Conservation (phyloP, 768 basidiomycete species). For the Ephemerocybe angulata region DNA sequence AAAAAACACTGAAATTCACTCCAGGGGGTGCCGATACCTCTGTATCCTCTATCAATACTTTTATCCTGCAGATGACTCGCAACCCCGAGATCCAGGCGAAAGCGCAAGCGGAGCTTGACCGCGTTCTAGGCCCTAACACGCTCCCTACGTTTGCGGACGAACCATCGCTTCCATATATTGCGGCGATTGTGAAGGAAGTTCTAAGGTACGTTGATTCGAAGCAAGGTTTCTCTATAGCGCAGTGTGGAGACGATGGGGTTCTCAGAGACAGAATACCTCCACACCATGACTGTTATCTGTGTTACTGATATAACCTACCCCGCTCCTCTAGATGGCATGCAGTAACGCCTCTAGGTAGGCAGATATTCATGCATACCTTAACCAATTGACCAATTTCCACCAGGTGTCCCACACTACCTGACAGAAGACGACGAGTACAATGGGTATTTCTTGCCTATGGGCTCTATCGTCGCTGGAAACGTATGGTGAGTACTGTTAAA, state of each 20-base stretch:
- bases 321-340: neutral
- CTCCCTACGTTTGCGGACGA: constrained; percentile 21
- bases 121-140: constrained; percentile 14
- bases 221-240: too few relatives aligned
- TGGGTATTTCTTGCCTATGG: constrained; percentile 15
- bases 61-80: constrained; percentile 18
- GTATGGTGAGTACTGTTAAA: constrained; percentile 11
- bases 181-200: constrained; percentile 20
- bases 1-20: neutral
- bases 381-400: neutral
- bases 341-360: constrained; percentile 8
- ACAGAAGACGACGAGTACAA: constrained; percentile 20
- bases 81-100: constrained; percentile 19
- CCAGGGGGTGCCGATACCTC: constrained; percentile 23
- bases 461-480: constrained; percentile 17
- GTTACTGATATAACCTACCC: too few relatives aligned
- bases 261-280: too few relatives aligned
- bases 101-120: constrained; percentile 24
- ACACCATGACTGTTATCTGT: too few relatives aligned
- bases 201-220: constrained; percentile 12
- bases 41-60: constrained; percentile 17
- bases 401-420: constrained; percentile 20
- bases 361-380: neutral
- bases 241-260: too few relatives aligned
- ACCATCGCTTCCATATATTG: constrained; percentile 16